phyloP scores from a whole-genome alignment of 2,329 filamentous ascomycete genomes.

The Fusarium piperis region DNA sequence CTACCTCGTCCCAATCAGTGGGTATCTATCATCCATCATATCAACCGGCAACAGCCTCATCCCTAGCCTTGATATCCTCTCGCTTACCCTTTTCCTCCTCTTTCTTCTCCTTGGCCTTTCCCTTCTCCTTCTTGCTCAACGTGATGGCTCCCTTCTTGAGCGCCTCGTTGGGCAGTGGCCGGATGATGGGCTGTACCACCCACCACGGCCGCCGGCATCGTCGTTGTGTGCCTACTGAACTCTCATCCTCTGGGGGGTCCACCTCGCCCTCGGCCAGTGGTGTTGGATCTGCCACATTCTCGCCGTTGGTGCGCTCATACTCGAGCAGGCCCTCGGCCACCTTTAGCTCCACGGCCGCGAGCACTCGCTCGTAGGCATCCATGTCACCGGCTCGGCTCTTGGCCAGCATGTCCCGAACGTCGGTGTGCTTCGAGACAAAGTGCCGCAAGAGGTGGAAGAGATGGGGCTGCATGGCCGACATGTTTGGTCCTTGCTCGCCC shows the following conservation, averaged over 20 bases:
- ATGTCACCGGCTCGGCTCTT: conserved; percentile 75
- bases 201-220: conserved; percentile 86
- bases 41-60: conserved; percentile 41
- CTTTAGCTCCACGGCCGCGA: conserved; percentile 77
- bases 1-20: conserved; percentile 4
- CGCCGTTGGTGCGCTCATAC: conserved; percentile 64
- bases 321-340: conserved; percentile 78
- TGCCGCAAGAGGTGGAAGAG: conserved; percentile 91
- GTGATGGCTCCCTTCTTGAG: conserved; percentile 81
- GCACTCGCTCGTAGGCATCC: conserved; percentile 77
- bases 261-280: conserved; percentile 44
- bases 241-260: conserved; percentile 59
- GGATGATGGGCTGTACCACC: conserved; percentile 87
- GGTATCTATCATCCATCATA: background rate
- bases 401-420: conserved; percentile 87
- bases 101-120: conserved; percentile 46
- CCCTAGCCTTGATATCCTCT: conserved; percentile 40
- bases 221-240: conserved; percentile 73
- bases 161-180: conserved; percentile 89
- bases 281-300: conserved; percentile 54
- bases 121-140: conserved; percentile 75
- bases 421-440: conserved; percentile 80
- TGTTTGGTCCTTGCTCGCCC: conserved; percentile 66
- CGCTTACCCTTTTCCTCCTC: conserved; percentile 31
- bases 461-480: conserved; percentile 87